Percentiles rank a stretch among this genome's conserved stretches.
These are phyloP conservation scores for Boeremia exigua DNA, from an alignment of 2,329 filamentous ascomycete species.

Conservation along the genomic window DNA sequence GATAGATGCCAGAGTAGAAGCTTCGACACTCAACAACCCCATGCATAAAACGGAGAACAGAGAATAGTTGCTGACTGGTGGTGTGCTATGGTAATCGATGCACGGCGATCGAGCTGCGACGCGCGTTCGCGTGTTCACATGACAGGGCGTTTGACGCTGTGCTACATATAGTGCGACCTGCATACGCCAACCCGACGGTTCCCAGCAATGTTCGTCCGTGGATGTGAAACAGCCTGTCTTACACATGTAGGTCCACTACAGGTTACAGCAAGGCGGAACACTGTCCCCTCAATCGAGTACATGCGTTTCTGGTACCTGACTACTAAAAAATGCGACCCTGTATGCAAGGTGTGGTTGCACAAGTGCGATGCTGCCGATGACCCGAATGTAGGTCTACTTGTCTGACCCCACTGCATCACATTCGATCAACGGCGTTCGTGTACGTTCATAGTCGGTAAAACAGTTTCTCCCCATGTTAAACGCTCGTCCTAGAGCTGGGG, in stretches of 20 bases:
- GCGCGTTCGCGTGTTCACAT: conserved; percentile 32
- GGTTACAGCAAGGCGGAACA: conserved; percentile 26
- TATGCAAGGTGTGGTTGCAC: conserved; percentile 42
- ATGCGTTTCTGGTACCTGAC: conserved; percentile 35
- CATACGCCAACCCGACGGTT: conserved; percentile 1
- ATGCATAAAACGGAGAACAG: not conserved
- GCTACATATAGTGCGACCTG: conserved; percentile 14
- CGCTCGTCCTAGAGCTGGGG: not conserved
- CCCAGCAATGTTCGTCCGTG: conserved; percentile 9
- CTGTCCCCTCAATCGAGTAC: conserved; percentile 24
- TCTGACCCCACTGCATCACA: conserved; percentile 15
- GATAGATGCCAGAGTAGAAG: not conserved
- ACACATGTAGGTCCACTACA: conserved; percentile 24
- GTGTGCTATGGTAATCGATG: not conserved
- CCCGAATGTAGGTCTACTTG: conserved; percentile 17
- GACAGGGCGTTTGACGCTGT: conserved; percentile 22
- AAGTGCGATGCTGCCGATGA: conserved; percentile 12
- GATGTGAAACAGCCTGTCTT: conserved; percentile 32
- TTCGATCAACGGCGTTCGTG: conserved; percentile 10
- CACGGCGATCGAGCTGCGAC: not conserved
- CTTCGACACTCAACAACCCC: not conserved
- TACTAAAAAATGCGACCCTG: conserved; percentile 33
- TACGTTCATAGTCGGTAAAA: not conserved
- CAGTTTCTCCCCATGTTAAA: not conserved
- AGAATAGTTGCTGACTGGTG: not conserved